A percentile compares a stretch with the other conserved stretches of the same genome.
These are phyloP conservation scores for Fagus crenata DNA, from an alignment of 306 rosid genomes.

Conservation along the genomic window DNA sequence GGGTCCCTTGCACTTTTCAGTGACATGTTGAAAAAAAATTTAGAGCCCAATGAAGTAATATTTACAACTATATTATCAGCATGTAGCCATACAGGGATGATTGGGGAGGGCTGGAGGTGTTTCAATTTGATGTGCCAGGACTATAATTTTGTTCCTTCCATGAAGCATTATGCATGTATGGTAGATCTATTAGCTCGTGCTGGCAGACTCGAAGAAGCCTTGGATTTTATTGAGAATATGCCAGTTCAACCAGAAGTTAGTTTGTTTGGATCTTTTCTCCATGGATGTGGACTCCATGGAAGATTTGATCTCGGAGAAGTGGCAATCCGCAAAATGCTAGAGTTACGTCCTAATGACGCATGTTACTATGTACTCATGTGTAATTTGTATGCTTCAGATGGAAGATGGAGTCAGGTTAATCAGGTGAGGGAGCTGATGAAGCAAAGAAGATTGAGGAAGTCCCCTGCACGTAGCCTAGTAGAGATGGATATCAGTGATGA, in stretches of 20 bases:
- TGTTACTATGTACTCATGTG: constrained; percentile 70
- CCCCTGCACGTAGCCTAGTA: constrained; percentile 61
- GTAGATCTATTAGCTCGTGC: constrained; percentile 72
- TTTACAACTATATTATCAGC: constrained; percentile 65
- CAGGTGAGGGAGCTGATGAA: constrained; percentile 65
- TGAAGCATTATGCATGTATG: constrained; percentile 79
- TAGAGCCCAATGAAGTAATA: constrained; percentile 58
- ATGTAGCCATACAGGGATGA: constrained; percentile 83
- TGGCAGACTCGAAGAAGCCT: constrained; percentile 72
- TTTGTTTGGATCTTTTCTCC: constrained; percentile 77
- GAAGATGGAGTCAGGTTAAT: constrained; percentile 81
- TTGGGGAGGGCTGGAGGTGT: constrained; percentile 60
- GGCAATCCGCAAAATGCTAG: constrained; percentile 60
- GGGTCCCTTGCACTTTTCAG: constrained; percentile 60
- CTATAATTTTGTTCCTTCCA: constrained; percentile 55
- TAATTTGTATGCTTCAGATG: constrained; percentile 77
- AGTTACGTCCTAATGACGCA: constrained; percentile 66
- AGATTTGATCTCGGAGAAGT: constrained; percentile 72
- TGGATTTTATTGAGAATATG: constrained; percentile 58
- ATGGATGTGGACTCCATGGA: constrained; percentile 79
- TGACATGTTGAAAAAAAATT: constrained; percentile 58
- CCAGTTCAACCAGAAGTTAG: constrained; percentile 58
- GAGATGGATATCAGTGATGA: constrained; percentile 47
- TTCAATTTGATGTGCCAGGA: constrained; percentile 57
- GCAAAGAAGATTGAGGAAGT: constrained; percentile 59